phyloP scores from a whole-genome alignment of 1,139 yeast genomes.

The Scheffersomyces cryptocercus region DNA sequence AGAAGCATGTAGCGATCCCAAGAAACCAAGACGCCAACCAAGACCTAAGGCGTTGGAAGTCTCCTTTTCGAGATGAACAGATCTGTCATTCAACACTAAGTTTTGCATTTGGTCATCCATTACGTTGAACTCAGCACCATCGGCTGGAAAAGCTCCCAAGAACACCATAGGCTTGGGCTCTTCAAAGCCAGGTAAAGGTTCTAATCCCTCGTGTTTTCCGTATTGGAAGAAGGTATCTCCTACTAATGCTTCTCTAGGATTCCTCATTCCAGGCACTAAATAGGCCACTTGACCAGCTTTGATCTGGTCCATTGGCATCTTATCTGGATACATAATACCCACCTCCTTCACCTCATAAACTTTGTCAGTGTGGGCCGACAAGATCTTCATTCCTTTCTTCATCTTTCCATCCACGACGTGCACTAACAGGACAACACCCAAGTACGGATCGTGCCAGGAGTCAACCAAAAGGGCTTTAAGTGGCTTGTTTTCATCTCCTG shows the following conservation, averaged over 20 bases:
- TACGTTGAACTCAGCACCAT: conserved; percentile 85
- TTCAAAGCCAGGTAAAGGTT: conserved; percentile 90
- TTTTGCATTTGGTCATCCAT: conserved; percentile 90
- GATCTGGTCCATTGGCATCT: conserved; percentile 59
- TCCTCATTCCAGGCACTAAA: conserved; percentile 89
- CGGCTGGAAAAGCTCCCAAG: conserved; percentile 97
- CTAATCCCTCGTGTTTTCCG: conserved; percentile 62
- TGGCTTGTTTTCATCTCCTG: conserved; percentile 55
- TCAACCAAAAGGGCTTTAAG: conserved; percentile 83
- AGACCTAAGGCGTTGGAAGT: conserved; percentile 94
- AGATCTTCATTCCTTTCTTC: conserved; percentile 69
- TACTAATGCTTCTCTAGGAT: conserved; percentile 80
- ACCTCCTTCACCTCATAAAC: conserved; percentile 88
- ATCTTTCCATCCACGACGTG: conserved; percentile 82
- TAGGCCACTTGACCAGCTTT: conserved; percentile 95
- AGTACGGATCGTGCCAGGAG: conserved; percentile 94
- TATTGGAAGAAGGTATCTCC: conserved; percentile 86
- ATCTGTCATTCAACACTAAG: conserved; percentile 85
- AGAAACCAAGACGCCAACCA: conserved; percentile 95
- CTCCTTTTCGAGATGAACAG: conserved; percentile 86
- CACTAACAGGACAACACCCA: conserved; percentile 89
- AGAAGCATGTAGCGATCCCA: conserved; percentile 93
- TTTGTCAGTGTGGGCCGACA: conserved; percentile 75
- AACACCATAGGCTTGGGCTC: conserved; percentile 98
- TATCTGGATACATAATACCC: conserved; percentile 94